Conservation (phyloP, 805 yeast species). For the Starmerella gropengiesseri region DNA sequence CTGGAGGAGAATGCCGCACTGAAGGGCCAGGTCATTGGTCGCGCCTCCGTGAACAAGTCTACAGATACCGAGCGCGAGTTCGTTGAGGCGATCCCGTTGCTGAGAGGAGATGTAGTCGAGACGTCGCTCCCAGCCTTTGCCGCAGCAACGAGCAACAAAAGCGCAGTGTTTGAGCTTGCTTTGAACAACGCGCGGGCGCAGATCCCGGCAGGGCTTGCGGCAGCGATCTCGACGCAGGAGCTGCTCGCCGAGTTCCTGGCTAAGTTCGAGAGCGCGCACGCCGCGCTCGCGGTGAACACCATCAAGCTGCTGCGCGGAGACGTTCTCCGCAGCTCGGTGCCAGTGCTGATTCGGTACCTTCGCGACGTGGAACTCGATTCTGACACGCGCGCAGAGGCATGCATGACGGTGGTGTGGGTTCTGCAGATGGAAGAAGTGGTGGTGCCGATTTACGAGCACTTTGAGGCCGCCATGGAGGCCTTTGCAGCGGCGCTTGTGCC, state of each 20-base stretch:
- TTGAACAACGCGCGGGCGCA: not conserved
- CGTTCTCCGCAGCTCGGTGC: constrained; percentile 5
- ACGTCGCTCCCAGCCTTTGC: constrained; percentile 1
- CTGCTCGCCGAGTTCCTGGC: not conserved
- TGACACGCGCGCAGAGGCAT: constrained; percentile 7
- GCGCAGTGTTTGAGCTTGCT: not conserved
- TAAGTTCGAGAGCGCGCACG: constrained; percentile 3
- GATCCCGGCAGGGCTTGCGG: not conserved
- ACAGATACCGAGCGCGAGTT: not conserved
- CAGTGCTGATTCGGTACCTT: not conserved
- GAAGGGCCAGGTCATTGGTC: not conserved
- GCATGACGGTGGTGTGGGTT: constrained; percentile 7
- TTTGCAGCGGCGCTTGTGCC: constrained; percentile 7
- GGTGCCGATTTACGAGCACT: not conserved
- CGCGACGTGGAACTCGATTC: not conserved
- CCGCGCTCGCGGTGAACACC: constrained; percentile 2
- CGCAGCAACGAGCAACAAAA: not conserved
- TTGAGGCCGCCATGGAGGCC: not conserved
- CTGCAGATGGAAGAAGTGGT: not conserved
- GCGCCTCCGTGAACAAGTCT: constrained; percentile 1
- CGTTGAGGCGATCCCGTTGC: not conserved
- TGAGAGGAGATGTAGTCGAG: not conserved
- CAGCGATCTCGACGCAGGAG: not conserved
- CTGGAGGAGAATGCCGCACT: not conserved
- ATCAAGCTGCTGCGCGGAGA: constrained; percentile 7